A percentile compares a stretch with the other conserved stretches of the same genome.
These are phyloP conservation scores for Ophiostoma montium DNA, from an alignment of 2,329 filamentous ascomycete species.

Conservation along the genomic window DNA sequence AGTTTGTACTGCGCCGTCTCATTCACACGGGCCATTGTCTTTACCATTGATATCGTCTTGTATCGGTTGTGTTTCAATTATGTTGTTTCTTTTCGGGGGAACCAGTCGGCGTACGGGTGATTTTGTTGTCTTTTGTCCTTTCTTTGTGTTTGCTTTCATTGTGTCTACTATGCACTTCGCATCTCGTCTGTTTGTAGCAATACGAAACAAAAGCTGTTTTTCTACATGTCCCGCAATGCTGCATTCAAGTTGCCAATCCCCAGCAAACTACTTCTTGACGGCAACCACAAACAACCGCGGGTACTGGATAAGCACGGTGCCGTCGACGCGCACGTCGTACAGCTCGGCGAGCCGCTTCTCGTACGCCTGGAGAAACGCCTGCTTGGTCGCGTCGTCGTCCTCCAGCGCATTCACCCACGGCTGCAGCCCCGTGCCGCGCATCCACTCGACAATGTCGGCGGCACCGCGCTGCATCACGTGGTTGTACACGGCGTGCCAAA, in stretches of 20 bases:
- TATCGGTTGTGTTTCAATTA: slow-evolving; percentile 3
- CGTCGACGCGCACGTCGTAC: slow-evolving; percentile 33
- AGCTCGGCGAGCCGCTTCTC: slow-evolving; percentile 25
- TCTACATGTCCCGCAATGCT: too few relatives aligned
- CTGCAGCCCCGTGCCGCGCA: slow-evolving; percentile 40
- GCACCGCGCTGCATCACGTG: slow-evolving; percentile 35
- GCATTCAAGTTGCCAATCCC: too few relatives aligned
- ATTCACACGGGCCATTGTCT: neutral
- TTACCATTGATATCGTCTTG: neutral
- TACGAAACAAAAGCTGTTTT: too few relatives aligned
- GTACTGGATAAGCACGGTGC: slow-evolving; percentile 39
- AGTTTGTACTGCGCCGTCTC: neutral
- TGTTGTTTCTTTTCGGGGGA: neutral
- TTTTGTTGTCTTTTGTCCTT: neutral
- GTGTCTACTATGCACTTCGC: neutral
- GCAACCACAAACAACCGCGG: slow-evolving; percentile 43
- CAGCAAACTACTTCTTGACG: slow-evolving; percentile 9
- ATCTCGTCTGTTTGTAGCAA: too few relatives aligned
- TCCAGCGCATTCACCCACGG: slow-evolving; percentile 37
- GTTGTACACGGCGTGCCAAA: slow-evolving; percentile 41
- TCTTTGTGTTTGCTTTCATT: neutral
- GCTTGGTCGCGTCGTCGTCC: slow-evolving; percentile 22
- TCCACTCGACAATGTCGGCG: slow-evolving; percentile 42
- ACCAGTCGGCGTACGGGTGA: neutral
- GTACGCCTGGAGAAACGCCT: slow-evolving; percentile 33